A percentile compares a stretch with the other conserved stretches of the same genome.
These are phyloP conservation scores for Phytophthora megakarya DNA, from an alignment of 352 stramenopile species.

Conservation along the genomic window DNA sequence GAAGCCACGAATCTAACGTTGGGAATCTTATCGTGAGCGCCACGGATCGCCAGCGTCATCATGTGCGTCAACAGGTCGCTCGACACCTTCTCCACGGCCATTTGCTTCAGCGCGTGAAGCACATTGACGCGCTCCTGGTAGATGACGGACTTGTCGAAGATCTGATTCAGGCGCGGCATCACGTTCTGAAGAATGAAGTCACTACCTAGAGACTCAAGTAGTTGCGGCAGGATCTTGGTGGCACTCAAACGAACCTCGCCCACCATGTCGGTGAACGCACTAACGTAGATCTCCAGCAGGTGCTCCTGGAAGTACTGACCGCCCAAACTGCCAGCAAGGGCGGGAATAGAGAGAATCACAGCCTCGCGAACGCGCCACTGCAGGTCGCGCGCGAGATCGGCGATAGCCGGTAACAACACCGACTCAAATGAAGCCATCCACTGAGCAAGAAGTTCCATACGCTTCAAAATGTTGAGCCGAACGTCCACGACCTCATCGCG, in stretches of 20 bases:
- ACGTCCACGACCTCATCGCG: conserved; percentile 93
- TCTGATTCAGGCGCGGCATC: conserved; percentile 73
- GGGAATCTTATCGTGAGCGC: conserved; percentile 83
- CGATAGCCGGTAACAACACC: conserved; percentile 83
- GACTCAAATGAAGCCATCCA: conserved; percentile 91
- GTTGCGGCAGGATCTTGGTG: conserved; percentile 79
- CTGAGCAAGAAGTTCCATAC: conserved; percentile 88
- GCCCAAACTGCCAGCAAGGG: conserved; percentile 88
- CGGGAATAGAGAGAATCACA: conserved; percentile 90
- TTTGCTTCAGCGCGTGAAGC: conserved; percentile 74
- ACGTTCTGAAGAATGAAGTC: conserved; percentile 88
- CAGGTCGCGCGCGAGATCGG: conserved; percentile 91
- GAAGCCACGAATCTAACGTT: conserved; percentile 90
- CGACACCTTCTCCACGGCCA: conserved; percentile 77
- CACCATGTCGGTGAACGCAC: conserved; percentile 92
- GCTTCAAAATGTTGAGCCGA: conserved; percentile 94
- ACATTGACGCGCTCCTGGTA: conserved; percentile 90
- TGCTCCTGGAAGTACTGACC: conserved; percentile 86
- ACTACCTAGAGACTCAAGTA: conserved; percentile 79
- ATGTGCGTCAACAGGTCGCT: conserved; percentile 65
- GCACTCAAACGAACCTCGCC: conserved; percentile 94
- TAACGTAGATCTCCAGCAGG: conserved; percentile 91
- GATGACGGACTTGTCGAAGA: conserved; percentile 86
- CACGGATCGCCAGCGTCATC: conserved; percentile 73
- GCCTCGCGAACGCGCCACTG: conserved; percentile 95